Evolutionary conservation across 257 asterid genomes (phyloP), one percentile per base, ranked within the genome.

Genomic region (Vinca minor): DNA sequence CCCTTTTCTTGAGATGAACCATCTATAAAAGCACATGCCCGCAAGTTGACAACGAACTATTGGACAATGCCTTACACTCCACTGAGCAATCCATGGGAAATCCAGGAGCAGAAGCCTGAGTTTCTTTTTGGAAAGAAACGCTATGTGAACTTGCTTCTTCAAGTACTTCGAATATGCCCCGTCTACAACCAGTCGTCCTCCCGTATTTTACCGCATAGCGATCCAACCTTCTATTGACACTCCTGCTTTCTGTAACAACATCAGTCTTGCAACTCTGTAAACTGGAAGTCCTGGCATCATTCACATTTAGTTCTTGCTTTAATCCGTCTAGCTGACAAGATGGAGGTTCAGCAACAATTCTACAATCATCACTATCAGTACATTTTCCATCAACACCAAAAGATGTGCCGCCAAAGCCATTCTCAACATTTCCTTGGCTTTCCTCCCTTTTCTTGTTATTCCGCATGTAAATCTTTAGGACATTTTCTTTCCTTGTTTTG

Each of bases 191-290:
- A 53, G 39, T 54, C 32, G 28, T 69, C 78, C 84, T 81, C 77
- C 55, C 73, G 75, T 87, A 87, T 71, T 83, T 87, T 31, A 79
- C 63, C 47, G 65, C 72, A 70, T 29, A 81, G 18, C 75, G 86
- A 42, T 72, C 80, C 35, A 62, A 58, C 66, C 65, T 73, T 39
- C 69, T 52, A 70, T 57, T 59, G 64, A 62, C 68, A 65, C 62
- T 63, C 56, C 77, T 80, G 42, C 64, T 73, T 52, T 71, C 76
- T 29, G 59, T 49, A 64, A 60, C 64, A 66, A 45, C 63, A 46
- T 75, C 64, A 14, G 54, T 53, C 28, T 69, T 78, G 63, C 49
- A 77, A 59, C 64, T 74, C 60, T 59, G 59, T 41, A 32, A 60
- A 59, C 67, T 26, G 50, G 57, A 60, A 35, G 63, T 28, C 34